Evolutionary conservation across 805 yeast genomes (phyloP).

Genomic region (Barnettozyma pratensis): DNA sequence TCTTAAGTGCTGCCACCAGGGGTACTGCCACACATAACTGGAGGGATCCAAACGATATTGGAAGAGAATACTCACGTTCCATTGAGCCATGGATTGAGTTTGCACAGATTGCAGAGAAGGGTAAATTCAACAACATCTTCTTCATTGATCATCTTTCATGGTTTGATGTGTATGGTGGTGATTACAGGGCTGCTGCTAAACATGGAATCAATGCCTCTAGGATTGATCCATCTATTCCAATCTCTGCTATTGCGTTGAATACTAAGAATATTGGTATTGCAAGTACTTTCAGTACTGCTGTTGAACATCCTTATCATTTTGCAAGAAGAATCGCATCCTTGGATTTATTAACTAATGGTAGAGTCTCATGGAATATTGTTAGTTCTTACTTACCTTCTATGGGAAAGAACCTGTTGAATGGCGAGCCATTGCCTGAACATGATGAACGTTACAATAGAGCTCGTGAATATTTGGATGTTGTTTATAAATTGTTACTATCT

Average conservation of each 20-base stretch:
- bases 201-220: conserved; percentile 27
- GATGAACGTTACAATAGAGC: conserved; percentile 37
- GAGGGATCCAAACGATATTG: conserved; percentile 22
- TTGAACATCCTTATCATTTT: conserved; percentile 38
- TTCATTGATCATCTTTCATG: conserved; percentile 36
- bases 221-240: conserved; percentile 31
- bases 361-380: conserved; percentile 43
- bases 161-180: conserved; percentile 38
- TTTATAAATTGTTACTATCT: conserved; percentile 33
- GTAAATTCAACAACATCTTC: conserved; percentile 34
- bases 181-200: conserved; percentile 29
- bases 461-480: conserved; percentile 36
- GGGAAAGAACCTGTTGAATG: conserved; percentile 33
- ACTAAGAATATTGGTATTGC: conserved; percentile 37
- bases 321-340: conserved; percentile 39
- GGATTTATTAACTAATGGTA: conserved; percentile 37
- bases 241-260: conserved; percentile 34
- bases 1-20: conserved; percentile 36
- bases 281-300: conserved; percentile 37
- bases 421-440: conserved; percentile 32
- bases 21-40: conserved; percentile 28
- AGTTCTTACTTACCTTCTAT: conserved; percentile 38
- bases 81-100: conserved; percentile 34
- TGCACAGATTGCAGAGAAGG: conserved; percentile 32
- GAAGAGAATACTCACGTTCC: conserved; percentile 8